Conservation (phyloP, 108 stramenopile genomes). For the Cyclotella baltica region DNA sequence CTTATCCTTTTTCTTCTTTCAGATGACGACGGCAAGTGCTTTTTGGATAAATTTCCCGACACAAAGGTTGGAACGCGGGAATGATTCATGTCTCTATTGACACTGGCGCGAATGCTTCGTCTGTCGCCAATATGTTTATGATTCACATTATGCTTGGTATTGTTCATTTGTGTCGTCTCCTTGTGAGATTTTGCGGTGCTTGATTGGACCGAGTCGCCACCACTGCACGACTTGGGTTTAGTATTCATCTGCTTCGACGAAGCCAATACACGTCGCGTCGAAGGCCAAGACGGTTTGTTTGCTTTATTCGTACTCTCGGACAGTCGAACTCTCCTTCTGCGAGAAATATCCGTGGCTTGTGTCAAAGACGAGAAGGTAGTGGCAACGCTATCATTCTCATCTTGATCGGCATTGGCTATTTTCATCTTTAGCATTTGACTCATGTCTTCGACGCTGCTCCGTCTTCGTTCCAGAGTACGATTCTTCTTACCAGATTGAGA, state of each 20-base stretch:
- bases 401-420: slow-evolving; percentile 15
- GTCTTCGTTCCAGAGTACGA: not conserved
- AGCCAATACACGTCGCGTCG: slow-evolving; percentile 5
- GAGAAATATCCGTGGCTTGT: slow-evolving; percentile 9
- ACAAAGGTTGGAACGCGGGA: not conserved
- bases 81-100: not conserved
- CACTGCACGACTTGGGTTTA: slow-evolving; percentile 5
- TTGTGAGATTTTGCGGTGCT: not conserved
- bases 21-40: not conserved
- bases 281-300: not conserved
- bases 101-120: not conserved
- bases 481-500: not conserved
- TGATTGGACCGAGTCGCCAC: too few relatives aligned
- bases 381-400: slow-evolving; percentile 47
- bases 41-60: not conserved
- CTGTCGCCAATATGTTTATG: not conserved
- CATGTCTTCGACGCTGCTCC: slow-evolving; percentile 19
- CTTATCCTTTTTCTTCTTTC: not conserved
- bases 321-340: not conserved
- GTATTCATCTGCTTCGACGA: not conserved
- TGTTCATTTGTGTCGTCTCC: not conserved
- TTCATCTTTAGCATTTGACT: not conserved
- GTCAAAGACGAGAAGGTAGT: slow-evolving; percentile 44
- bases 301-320: slow-evolving; percentile 12
- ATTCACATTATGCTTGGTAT: too few relatives aligned